Evolutionary conservation across 1,139 yeast species (phyloP).

Genomic region (Lodderomyces theae): DNA sequence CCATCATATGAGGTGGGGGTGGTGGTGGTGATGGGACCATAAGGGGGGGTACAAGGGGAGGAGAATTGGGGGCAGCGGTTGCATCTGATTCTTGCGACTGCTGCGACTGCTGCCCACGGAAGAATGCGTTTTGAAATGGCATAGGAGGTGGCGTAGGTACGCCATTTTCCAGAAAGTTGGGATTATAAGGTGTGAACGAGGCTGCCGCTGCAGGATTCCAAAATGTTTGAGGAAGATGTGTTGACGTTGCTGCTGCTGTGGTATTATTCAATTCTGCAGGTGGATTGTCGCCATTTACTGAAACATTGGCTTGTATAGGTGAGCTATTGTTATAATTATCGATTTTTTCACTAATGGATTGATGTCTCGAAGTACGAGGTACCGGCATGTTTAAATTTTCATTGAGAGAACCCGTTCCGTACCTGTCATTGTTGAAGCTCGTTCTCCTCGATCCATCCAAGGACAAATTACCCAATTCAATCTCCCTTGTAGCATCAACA

Average conservation of each 20-base stretch:
- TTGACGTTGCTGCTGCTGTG: background rate
- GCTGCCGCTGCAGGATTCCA: slow-evolving; percentile 70
- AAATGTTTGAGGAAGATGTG: slow-evolving; percentile 39
- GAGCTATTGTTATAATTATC: slow-evolving; percentile 54
- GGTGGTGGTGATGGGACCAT: slow-evolving; percentile 39
- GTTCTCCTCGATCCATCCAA: slow-evolving; percentile 44
- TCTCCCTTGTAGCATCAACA: slow-evolving; percentile 77
- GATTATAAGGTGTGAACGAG: slow-evolving; percentile 48
- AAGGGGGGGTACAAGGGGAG: slow-evolving; percentile 42
- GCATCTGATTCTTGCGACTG: slow-evolving; percentile 12
- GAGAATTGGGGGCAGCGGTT: slow-evolving; percentile 18
- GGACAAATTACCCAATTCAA: slow-evolving; percentile 45
- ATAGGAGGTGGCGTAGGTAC: slow-evolving; percentile 13
- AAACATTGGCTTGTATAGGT: slow-evolving; percentile 50
- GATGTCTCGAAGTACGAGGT: slow-evolving; percentile 46
- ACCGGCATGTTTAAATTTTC: slow-evolving; percentile 49
- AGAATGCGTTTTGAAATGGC: slow-evolving; percentile 5
- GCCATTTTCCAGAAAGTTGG: slow-evolving; percentile 22
- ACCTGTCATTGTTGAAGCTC: slow-evolving; percentile 33
- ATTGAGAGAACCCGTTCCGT: slow-evolving; percentile 39
- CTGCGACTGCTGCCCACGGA: slow-evolving; percentile 7
- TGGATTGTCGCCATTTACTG: slow-evolving; percentile 30
- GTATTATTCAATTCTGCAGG: slow-evolving; percentile 12
- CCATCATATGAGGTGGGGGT: slow-evolving; percentile 40
- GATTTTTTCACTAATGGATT: slow-evolving; percentile 62